Conservation (phyloP, 129 eudicot species). For the Lactuca saligna region DNA sequence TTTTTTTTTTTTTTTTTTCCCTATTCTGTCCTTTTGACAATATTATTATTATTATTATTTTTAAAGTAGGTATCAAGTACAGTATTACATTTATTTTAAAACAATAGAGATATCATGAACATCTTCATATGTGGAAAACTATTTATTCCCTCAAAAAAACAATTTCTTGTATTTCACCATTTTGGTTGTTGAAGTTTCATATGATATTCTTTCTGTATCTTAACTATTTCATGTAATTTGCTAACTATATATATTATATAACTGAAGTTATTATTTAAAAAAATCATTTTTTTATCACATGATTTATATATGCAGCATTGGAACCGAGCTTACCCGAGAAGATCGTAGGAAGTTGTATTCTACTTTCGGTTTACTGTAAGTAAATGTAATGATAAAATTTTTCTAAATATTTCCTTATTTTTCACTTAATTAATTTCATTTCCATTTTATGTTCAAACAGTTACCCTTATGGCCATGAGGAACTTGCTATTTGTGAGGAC, state of each 20-base stretch:
- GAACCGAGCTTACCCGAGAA: slow-evolving; percentile 96
- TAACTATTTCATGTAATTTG: no score
- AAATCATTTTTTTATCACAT: neutral
- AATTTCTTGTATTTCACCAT: neutral
- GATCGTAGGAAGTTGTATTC: slow-evolving; percentile 94
- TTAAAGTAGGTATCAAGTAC: no score
- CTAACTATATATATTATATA: no score
- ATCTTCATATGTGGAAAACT: no score
- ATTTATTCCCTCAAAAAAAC: neutral
- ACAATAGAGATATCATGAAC: neutral
- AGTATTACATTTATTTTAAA: neutral
- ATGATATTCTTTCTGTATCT: neutral
- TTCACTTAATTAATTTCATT: neutral
- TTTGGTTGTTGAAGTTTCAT: neutral
- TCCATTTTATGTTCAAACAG: slow-evolving; percentile 37
- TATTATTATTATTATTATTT: no score
- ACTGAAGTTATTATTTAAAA: neutral
- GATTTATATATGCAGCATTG: slow-evolving; percentile 63
- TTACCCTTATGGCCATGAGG: slow-evolving; percentile 97
- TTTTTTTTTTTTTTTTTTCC: no score
- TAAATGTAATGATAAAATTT: slow-evolving; percentile 1
- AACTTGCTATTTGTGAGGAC: slow-evolving; percentile 92
- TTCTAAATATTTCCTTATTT: neutral
- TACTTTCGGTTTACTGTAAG: slow-evolving; percentile 92
- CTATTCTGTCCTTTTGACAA: no score